phyloP scores from a whole-genome alignment of 2,329 filamentous ascomycete species.

The Arthrobotrys sphaeroides region DNA sequence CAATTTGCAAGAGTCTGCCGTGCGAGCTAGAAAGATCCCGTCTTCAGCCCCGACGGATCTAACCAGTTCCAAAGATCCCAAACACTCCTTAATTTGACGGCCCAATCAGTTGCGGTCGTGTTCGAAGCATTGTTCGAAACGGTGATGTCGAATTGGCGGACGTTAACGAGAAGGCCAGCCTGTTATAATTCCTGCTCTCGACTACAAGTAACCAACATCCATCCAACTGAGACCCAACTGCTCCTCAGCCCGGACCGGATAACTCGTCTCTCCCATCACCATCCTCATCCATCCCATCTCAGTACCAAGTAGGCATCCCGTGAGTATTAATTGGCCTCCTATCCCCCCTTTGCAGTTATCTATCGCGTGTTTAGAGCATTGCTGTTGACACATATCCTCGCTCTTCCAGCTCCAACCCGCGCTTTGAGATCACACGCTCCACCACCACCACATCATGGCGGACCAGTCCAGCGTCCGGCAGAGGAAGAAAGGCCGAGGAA shows the following conservation, averaged over 20 bases:
- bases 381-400: conserved; percentile 8
- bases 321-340: not conserved
- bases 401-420: conserved; percentile 23
- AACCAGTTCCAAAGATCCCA: too few relatives aligned
- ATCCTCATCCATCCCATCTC: not conserved
- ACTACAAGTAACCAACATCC: too few relatives aligned
- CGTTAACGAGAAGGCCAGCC: conserved; percentile 32
- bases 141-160: not conserved
- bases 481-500: conserved; percentile 54
- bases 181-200: conserved; percentile 34
- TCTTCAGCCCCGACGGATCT: too few relatives aligned
- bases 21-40: too few relatives aligned
- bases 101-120: too few relatives aligned
- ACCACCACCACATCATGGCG: conserved; percentile 51
- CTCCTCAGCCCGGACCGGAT: too few relatives aligned
- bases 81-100: too few relatives aligned
- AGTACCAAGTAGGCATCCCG: not conserved
- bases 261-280: too few relatives aligned
- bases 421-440: not conserved
- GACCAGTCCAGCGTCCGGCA: conserved; percentile 57
- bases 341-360: too few relatives aligned
- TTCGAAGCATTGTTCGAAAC: not conserved
- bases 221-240: too few relatives aligned
- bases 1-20: too few relatives aligned
- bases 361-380: not conserved